These are phyloP conservation scores for Kingdonia uniflora DNA, from an alignment of 164 flowering plant genomes.

Conservation along the genomic window DNA sequence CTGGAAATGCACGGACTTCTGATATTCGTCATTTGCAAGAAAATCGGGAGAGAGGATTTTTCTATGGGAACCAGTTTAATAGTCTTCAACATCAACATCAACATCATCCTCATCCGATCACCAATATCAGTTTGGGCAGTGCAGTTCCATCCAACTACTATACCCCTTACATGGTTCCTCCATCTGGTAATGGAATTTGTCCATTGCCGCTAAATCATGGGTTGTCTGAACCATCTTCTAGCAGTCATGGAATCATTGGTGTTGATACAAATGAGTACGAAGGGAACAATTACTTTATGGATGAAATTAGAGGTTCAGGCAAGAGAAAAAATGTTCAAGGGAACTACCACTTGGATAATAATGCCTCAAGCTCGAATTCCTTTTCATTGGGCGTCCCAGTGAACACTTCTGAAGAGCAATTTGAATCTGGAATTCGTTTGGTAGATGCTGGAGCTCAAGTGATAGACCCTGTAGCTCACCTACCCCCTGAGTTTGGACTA, in stretches of 20 bases:
- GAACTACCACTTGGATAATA: conserved; percentile 25
- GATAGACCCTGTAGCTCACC: conserved; percentile 23
- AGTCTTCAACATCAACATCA: conserved; percentile 26
- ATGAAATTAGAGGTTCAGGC: conserved; percentile 38
- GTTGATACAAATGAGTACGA: conserved; percentile 37
- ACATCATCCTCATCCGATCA: conserved; percentile 17
- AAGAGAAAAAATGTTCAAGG: conserved; percentile 69
- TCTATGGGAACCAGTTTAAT: conserved; percentile 45
- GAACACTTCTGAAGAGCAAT: conserved; percentile 21
- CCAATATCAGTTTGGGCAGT: conserved; percentile 26
- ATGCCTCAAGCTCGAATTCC: conserved; percentile 45
- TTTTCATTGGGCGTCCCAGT: conserved; percentile 28
- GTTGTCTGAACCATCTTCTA: conserved; percentile 34
- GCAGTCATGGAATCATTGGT: conserved; percentile 31
- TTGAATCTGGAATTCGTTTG: conserved; percentile 27
- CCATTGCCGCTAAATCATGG: conserved; percentile 33
- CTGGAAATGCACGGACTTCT: conserved; percentile 29
- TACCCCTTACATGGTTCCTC: conserved; percentile 36
- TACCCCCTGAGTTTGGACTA: conserved; percentile 27
- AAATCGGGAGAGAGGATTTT: conserved; percentile 29
- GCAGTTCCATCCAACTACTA: conserved; percentile 25
- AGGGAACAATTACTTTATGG: conserved; percentile 35
- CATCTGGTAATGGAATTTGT: conserved; percentile 27
- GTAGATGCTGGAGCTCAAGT: conserved; percentile 24
- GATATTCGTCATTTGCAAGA: conserved; percentile 35